Conservation (phyloP, 129 eudicot species). For the Daucus carota region DH1_v3.0 NC_030382.2:17627501-17628000, state of each 20-base stretch:
- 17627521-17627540: not conserved
- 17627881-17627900: slow-evolving; percentile 83
- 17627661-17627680: slow-evolving; percentile 89
- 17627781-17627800: slow-evolving; percentile 64
- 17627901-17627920: slow-evolving; percentile 96
- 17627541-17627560: not conserved
- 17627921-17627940: slow-evolving; percentile 82
- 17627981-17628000: no score
- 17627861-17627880: slow-evolving; percentile 85
- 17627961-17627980: no score
- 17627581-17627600: slow-evolving; percentile 30
- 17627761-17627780: slow-evolving; percentile 95
- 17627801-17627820: slow-evolving; percentile 91
- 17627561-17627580: not conserved
- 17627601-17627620: slow-evolving; percentile 86
- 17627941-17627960: no score
- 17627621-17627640: slow-evolving; percentile 95
- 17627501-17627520: slow-evolving; percentile 53
- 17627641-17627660: slow-evolving; percentile 92
- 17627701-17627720: slow-evolving; percentile 82
- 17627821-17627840: slow-evolving; percentile 88
- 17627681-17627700: slow-evolving; percentile 86
- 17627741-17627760: slow-evolving; percentile 79
- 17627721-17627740: slow-evolving; percentile 66
- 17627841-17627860: slow-evolving; percentile 86